A percentile compares a stretch with the other conserved stretches of the same genome.
Evolutionary conservation across 441 rosid genomes (phyloP).

Genomic region (Arabidopsis lyrata): DNA sequence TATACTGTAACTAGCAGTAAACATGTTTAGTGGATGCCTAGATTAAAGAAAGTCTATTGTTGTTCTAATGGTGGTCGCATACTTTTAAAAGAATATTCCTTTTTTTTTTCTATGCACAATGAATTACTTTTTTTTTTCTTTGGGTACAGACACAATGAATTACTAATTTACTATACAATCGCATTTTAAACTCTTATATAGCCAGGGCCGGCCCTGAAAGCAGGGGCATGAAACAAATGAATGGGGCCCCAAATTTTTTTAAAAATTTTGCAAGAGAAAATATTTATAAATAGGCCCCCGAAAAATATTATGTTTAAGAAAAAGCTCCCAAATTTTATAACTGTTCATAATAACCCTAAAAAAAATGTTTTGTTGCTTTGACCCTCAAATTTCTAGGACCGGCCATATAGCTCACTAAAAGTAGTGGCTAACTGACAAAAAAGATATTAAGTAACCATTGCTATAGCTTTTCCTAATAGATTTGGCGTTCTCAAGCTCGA

Average conservation of each 20-base stretch:
- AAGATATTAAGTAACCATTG: background rate
- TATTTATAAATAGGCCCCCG: no score
- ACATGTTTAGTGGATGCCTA: conserved; percentile 14
- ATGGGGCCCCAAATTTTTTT: no score
- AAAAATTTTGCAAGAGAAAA: no score
- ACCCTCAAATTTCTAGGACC: no score
- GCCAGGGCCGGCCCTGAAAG: no score
- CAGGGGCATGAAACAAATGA: no score
- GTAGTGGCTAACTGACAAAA: conserved; percentile 24
- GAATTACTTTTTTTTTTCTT: background rate
- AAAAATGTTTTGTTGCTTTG: no score
- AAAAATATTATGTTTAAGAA: no score
- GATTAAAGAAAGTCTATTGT: conserved; percentile 20
- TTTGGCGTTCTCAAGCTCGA: conserved; percentile 16
- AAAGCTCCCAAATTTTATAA: no score
- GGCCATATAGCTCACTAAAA: conserved; percentile 12
- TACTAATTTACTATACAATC: conserved; percentile 7
- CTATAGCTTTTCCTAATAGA: conserved; percentile 5
- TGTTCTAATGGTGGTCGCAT: conserved; percentile 12
- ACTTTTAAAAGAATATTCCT: conserved; percentile 34
- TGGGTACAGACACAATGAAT: no score
- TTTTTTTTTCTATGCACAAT: background rate
- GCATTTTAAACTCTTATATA: conserved; percentile 14
- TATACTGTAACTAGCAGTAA: background rate
- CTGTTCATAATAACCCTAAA: no score